Evolutionary conservation across 495 filamentous ascomycete genomes (phyloP).

Genomic region (Friedmanniomyces endolithicus): DNA sequence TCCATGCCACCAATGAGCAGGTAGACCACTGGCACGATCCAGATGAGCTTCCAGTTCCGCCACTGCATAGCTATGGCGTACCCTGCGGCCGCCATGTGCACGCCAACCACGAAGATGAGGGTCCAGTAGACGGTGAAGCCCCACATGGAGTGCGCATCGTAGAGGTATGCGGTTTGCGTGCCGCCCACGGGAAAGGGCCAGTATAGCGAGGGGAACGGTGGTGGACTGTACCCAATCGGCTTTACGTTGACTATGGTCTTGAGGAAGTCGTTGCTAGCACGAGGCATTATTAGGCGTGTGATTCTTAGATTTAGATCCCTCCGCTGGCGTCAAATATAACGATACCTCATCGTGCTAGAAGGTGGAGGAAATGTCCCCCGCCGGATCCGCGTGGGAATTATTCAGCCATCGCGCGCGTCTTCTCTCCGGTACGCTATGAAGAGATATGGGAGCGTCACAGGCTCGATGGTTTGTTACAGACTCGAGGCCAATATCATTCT

Average conservation of each 20-base stretch:
- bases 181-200: slow-evolving; percentile 49
- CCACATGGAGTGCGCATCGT: slow-evolving; percentile 72
- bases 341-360: not conserved
- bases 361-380: not conserved
- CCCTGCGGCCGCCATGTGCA: slow-evolving; percentile 56
- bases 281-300: not conserved
- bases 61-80: slow-evolving; percentile 60
- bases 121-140: slow-evolving; percentile 90
- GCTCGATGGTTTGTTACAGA: too few relatives aligned
- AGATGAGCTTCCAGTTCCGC: slow-evolving; percentile 59
- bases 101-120: slow-evolving; percentile 50
- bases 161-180: slow-evolving; percentile 52
- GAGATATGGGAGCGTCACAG: too few relatives aligned
- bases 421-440: too few relatives aligned
- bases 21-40: slow-evolving; percentile 67
- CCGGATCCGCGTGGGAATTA: too few relatives aligned
- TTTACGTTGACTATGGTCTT: slow-evolving; percentile 34
- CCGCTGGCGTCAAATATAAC: too few relatives aligned
- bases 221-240: slow-evolving; percentile 56
- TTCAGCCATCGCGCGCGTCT: too few relatives aligned
- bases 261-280: slow-evolving; percentile 8
- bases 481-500: too few relatives aligned
- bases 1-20: slow-evolving; percentile 63
- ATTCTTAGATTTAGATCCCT: not conserved
- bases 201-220: slow-evolving; percentile 80